These are phyloP conservation scores for Pseudogymnoascus sp. DNA, from an alignment of 2,329 filamentous ascomycete genomes.

Conservation along the genomic window DNA sequence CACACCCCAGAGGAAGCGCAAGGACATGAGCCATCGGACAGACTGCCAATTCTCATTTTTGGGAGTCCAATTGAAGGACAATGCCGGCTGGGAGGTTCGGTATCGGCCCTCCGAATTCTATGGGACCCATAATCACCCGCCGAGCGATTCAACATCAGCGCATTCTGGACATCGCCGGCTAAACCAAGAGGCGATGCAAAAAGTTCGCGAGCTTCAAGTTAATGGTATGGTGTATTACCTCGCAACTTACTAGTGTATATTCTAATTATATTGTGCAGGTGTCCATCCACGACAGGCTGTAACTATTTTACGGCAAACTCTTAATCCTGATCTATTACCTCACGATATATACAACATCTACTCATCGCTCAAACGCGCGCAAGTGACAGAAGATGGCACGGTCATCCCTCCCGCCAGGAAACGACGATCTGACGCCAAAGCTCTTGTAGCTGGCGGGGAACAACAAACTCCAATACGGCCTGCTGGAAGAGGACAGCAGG, in stretches of 20 bases:
- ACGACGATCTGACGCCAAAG: slow-evolving; percentile 7
- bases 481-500: not conserved
- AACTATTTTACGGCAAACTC: slow-evolving; percentile 3
- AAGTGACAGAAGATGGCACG: slow-evolving; percentile 8
- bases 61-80: slow-evolving; percentile 9
- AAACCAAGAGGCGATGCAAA: slow-evolving; percentile 7
- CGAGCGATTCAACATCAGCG: not conserved
- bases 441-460: not conserved
- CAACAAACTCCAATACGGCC: not conserved
- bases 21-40: slow-evolving; percentile 2
- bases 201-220: slow-evolving; percentile 9
- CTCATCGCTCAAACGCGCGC: not conserved
- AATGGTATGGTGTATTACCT: slow-evolving; percentile 2
- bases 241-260: not conserved
- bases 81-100: slow-evolving; percentile 9
- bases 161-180: slow-evolving; percentile 9
- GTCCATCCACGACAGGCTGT: slow-evolving; percentile 2
- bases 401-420: not conserved
- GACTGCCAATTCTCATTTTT: slow-evolving; percentile 9
- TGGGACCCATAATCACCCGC: slow-evolving; percentile 7
- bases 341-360: slow-evolving; percentile 2
- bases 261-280: not conserved
- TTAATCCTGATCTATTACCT: slow-evolving; percentile 1
- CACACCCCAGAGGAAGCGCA: not conserved
- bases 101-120: slow-evolving; percentile 6